Evolutionary conservation across 768 basidiomycete genomes (phyloP).

Genomic region (Megacollybia marginata): DNA sequence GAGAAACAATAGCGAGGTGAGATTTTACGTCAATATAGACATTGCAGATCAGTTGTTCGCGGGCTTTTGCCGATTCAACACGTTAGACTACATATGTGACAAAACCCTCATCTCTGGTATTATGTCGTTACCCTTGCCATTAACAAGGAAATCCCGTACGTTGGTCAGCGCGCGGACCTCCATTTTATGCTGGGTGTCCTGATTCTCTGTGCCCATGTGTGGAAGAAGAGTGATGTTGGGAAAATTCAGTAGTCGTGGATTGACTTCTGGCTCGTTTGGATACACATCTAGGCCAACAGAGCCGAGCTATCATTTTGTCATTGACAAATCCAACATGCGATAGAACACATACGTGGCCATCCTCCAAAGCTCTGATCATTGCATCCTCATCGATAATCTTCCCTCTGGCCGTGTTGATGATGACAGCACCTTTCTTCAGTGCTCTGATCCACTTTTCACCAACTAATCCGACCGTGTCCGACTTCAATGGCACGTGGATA

Average conservation of each 20-base stretch:
- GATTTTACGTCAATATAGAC: no score
- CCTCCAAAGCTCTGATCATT: conserved; percentile 76
- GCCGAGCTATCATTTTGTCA: conserved; percentile 41
- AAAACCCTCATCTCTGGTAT: no score
- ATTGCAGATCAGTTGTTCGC: no score
- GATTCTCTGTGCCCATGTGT: conserved; percentile 87
- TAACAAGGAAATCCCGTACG: conserved; percentile 46
- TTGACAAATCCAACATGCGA: conserved; percentile 4
- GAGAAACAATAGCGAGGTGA: no score
- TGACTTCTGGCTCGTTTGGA: conserved; percentile 77
- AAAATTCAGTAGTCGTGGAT: conserved; percentile 73
- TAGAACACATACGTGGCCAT: conserved; percentile 68
- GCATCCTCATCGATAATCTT: conserved; percentile 86
- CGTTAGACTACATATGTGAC: no score
- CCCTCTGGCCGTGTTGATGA: conserved; percentile 88
- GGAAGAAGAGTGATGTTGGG: conserved; percentile 81
- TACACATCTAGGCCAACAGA: conserved; percentile 83
- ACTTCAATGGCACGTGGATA: conserved; percentile 74
- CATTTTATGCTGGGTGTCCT: conserved; percentile 76
- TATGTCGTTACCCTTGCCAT: no score
- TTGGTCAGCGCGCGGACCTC: conserved; percentile 81
- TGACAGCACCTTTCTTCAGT: conserved; percentile 70
- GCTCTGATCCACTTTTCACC: conserved; percentile 68
- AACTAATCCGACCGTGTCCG: conserved; percentile 67
- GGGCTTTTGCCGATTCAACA: no score